Conservation (phyloP, 2,329 filamentous ascomycete species). For the Pseudogymnoascus sp. region DNA sequence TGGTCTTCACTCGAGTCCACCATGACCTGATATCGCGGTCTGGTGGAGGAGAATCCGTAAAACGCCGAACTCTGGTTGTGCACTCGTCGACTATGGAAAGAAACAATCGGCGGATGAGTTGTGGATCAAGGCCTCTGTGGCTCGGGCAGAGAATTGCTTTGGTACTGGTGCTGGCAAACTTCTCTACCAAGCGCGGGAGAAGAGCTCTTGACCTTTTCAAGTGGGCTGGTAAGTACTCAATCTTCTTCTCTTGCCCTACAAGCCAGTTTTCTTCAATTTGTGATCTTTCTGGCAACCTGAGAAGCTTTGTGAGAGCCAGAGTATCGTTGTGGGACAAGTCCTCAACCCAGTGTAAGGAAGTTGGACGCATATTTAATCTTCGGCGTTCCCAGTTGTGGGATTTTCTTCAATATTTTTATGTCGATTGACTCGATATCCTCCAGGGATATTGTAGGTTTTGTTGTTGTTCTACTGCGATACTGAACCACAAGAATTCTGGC, state of each 20-base stretch:
- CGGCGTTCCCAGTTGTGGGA: not conserved
- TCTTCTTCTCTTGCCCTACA: not conserved
- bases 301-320: not conserved
- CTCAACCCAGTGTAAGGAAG: not conserved
- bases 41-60: constrained; percentile 14
- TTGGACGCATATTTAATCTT: not conserved
- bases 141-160: constrained; percentile 31
- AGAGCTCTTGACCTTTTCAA: constrained; percentile 13
- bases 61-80: constrained; percentile 26
- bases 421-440: not conserved
- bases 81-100: constrained; percentile 35
- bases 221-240: constrained; percentile 11
- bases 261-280: not conserved
- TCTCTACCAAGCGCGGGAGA: constrained; percentile 12
- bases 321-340: constrained; percentile 1
- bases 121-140: constrained; percentile 35
- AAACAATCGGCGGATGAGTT: constrained; percentile 37
- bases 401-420: not conserved
- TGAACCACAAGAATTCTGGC: not conserved
- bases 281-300: not conserved
- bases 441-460: not conserved
- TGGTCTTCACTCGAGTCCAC: constrained; percentile 13
- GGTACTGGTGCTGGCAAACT: constrained; percentile 1
- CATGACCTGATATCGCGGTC: not conserved
- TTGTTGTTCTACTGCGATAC: not conserved